Evolutionary conservation across 2,329 filamentous ascomycete genomes (phyloP), one percentile per base, ranked within the genome.

Genomic region (Aspergillus calidoustus): DNA sequence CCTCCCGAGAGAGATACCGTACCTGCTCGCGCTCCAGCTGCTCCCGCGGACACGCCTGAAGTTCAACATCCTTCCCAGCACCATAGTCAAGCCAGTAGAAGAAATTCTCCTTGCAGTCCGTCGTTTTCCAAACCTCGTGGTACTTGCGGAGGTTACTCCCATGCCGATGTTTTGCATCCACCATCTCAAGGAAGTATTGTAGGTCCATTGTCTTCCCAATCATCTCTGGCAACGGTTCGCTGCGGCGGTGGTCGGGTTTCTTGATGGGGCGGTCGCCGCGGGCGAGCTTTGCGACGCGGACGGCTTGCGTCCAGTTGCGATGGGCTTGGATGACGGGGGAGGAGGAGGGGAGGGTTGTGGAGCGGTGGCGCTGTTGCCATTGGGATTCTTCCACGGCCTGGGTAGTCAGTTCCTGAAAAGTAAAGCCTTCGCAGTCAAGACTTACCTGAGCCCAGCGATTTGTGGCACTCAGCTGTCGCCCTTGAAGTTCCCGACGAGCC

Each of bases 81-180:
- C 93, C 93, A 61, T 90, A 83, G 73, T 97, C 93, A 1, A 97
- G 82, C 93, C 93, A 97, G 78, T 93, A 94, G 75, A 97, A 97
- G 83, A 93, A 97, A 72, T 95, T 96, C 74, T 97, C 90, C 4
- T 87, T 86, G 0, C 92, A 94, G 30, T 91, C 82, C 1, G 87
- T 82, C 63, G 85, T 86, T 75, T 92, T 92, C 93, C 93, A 97
- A 66, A 91, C 87, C 62, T 87, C 86, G 71, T 97, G 93, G 69
- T 97, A 97, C 34, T 86, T 85, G 34, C 91, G 84, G 54, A 97
- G 77, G 68, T 95, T 96, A 57, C 88, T 90, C 4, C 93, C 93
- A 71, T 97, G 96, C 4, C 93, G 87, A 73, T 97, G 93, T 75
- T 96, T 93, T 51, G 88, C 79, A 73, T 95, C 91, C 7, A 94